Evolutionary conservation across 1,284 basidiomycete species (phyloP).

Genomic region (Pyrrhoderma lamaoense): DNA sequence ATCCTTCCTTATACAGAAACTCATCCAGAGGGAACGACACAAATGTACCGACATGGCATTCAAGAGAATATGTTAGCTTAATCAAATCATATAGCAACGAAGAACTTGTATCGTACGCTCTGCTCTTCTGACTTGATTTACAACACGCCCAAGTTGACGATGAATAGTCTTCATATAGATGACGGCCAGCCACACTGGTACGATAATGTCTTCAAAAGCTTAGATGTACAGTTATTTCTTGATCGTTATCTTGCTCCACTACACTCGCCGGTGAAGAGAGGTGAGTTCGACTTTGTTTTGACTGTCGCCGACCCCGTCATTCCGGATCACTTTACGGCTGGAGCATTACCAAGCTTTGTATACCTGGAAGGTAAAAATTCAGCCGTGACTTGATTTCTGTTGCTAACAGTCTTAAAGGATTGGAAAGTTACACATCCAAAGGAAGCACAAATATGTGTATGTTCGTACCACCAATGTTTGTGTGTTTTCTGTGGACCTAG

Average conservation of each 20-base stretch:
- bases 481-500: constrained; percentile 30
- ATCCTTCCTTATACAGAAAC: no score
- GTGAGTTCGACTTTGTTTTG: constrained; percentile 44
- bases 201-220: constrained; percentile 47
- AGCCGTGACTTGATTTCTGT: constrained; percentile 17
- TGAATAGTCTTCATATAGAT: constrained; percentile 56
- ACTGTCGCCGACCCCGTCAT: constrained; percentile 61
- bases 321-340: constrained; percentile 62
- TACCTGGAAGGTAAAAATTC: constrained; percentile 52
- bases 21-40: constrained; percentile 49
- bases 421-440: constrained; percentile 26
- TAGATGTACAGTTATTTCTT: constrained; percentile 49
- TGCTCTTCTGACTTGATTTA: neutral
- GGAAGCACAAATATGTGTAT: constrained; percentile 19
- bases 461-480: constrained; percentile 38
- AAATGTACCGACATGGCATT: constrained; percentile 80
- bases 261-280: constrained; percentile 4
- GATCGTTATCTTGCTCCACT: constrained; percentile 25
- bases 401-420: constrained; percentile 23
- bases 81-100: constrained; percentile 48
- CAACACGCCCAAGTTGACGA: neutral
- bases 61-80: constrained; percentile 51
- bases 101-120: constrained; percentile 45
- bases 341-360: constrained; percentile 43
- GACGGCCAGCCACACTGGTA: constrained; percentile 65